These are phyloP conservation scores for Epichloe sibirici DNA, from an alignment of 2,329 filamentous ascomycete species.

Conservation along the genomic window DNA sequence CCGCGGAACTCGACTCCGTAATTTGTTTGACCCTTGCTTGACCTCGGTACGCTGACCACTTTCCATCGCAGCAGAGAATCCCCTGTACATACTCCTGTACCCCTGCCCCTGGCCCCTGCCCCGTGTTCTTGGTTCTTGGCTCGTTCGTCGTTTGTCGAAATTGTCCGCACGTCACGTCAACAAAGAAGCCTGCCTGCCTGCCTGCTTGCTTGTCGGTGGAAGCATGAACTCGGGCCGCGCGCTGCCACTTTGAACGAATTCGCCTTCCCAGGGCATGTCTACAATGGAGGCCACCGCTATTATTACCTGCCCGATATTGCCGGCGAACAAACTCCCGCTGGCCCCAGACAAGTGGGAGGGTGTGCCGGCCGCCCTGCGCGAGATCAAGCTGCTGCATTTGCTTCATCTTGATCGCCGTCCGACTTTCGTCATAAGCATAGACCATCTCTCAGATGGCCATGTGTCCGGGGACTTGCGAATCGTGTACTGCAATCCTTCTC, in stretches of 20 bases:
- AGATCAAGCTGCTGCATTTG: slow-evolving; percentile 26
- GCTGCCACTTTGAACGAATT: not conserved
- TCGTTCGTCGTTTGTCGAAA: not conserved
- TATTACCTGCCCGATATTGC: not conserved
- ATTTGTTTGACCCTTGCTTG: no score
- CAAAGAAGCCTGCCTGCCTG: no score
- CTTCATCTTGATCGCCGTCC: slow-evolving; percentile 29
- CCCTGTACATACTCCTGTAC: no score
- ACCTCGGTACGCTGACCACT: not conserved
- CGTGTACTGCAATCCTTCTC: slow-evolving; percentile 24
- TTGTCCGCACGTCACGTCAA: not conserved
- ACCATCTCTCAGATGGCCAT: slow-evolving; percentile 7
- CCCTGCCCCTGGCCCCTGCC: no score
- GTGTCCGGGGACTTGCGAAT: slow-evolving; percentile 10
- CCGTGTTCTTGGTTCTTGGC: no score
- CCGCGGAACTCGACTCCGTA: no score
- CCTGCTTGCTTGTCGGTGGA: not conserved
- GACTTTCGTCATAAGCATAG: slow-evolving; percentile 24
- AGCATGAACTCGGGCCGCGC: not conserved
- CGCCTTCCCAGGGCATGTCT: not conserved
- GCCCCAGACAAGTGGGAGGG: not conserved
- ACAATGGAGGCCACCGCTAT: not conserved
- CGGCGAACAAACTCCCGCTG: not conserved
- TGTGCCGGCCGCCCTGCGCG: slow-evolving; percentile 7
- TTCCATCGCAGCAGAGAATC: not conserved